Evolutionary conservation across 495 filamentous ascomycete species (phyloP).

Genomic region (Annulohypoxylon maeteangense): DNA sequence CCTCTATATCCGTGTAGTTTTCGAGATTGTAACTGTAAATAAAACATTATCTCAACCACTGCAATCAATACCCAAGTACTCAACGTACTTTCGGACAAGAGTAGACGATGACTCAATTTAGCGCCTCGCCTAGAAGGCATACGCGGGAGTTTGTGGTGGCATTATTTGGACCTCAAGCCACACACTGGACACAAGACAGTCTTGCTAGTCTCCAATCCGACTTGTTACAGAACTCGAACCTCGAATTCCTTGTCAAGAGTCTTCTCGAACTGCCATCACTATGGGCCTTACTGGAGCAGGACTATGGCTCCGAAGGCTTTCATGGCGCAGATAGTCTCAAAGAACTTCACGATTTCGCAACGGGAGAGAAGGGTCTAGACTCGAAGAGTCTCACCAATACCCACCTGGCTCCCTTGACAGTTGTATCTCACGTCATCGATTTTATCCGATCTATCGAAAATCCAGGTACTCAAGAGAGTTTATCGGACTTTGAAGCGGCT

Average conservation of each 20-base stretch:
- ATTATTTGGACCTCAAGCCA: conserved; percentile 5
- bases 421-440: neutral
- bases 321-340: neutral
- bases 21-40: conserved; percentile 7
- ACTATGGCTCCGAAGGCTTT: neutral
- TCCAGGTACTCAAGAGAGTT: neutral
- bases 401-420: neutral
- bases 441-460: neutral
- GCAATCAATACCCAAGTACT: neutral
- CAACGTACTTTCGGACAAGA: conserved; percentile 11
- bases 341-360: neutral
- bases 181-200: conserved; percentile 7
- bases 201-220: conserved; percentile 3
- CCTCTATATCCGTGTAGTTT: neutral
- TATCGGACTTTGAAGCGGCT: neutral
- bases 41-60: neutral
- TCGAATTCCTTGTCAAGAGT: neutral
- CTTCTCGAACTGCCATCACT: neutral
- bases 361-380: neutral
- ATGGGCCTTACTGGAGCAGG: neutral
- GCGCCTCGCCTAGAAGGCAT: neutral
- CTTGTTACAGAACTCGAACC: neutral
- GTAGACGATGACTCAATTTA: conserved; percentile 2
- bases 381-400: conserved; percentile 1
- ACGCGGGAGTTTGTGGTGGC: neutral